Conservation (phyloP, 2,329 filamentous ascomycete species). For the Diaporthe vaccinii region DNA sequence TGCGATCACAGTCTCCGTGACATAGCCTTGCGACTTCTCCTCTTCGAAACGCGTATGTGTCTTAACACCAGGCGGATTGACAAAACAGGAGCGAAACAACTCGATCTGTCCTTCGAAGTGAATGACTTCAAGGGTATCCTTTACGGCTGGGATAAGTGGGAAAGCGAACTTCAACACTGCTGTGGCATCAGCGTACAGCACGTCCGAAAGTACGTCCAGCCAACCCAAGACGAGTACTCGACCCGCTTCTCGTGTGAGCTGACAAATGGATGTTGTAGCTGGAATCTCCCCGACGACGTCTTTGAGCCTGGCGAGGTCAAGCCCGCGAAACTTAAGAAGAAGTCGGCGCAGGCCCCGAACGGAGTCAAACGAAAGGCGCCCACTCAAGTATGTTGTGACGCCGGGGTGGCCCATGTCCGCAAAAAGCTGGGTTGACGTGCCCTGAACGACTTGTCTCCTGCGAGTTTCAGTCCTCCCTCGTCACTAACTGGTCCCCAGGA, state of each 20-base stretch:
- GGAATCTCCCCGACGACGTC: constrained; percentile 89
- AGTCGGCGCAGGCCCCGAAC: constrained; percentile 55
- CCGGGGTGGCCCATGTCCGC: constrained; percentile 21
- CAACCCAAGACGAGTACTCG: neutral
- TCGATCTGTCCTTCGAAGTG: constrained; percentile 86
- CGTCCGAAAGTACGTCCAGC: constrained; percentile 81
- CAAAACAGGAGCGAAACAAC: constrained; percentile 72
- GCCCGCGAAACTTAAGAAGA: constrained; percentile 71
- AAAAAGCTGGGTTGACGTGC: constrained; percentile 20
- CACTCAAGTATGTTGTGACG: constrained; percentile 53
- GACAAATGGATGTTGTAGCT: constrained; percentile 64
- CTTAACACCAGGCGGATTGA: constrained; percentile 51
- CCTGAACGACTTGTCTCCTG: neutral
- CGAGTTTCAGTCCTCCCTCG: neutral
- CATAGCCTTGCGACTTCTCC: constrained; percentile 35
- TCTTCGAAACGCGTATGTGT: constrained; percentile 37
- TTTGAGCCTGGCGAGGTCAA: constrained; percentile 85
- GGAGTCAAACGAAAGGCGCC: constrained; percentile 62
- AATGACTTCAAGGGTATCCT: constrained; percentile 89
- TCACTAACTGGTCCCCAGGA: constrained; percentile 42
- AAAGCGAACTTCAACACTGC: constrained; percentile 67
- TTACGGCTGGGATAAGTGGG: constrained; percentile 80
- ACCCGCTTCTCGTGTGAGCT: constrained; percentile 12
- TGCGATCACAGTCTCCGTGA: constrained; percentile 1
- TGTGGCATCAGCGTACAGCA: constrained; percentile 83